These are phyloP conservation scores for Mariannaea sp. DNA, from an alignment of 2,329 filamentous ascomycete genomes.

Conservation along the genomic window DNA sequence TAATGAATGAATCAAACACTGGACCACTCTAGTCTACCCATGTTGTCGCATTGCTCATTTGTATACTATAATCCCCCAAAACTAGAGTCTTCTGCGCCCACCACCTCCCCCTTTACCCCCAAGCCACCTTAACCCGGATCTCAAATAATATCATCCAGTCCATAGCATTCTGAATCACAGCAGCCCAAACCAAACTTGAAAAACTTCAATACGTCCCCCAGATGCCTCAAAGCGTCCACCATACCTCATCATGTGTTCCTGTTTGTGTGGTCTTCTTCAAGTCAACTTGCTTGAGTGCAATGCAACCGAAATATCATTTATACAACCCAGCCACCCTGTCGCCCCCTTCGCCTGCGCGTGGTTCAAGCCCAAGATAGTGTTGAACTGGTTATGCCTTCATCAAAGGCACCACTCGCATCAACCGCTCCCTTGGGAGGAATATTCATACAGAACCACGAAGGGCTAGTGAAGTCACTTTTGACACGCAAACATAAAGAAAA, in stretches of 20 bases:
- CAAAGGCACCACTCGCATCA: constrained; percentile 22
- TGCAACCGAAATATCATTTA: constrained; percentile 28
- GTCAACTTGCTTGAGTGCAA: constrained; percentile 17
- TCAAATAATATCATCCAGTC: constrained; percentile 10
- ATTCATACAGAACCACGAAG: constrained; percentile 37
- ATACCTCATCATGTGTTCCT: constrained; percentile 17
- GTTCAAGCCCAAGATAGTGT: constrained; percentile 25
- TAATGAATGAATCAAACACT: too few species aligned
- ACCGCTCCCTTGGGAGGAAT: constrained; percentile 31
- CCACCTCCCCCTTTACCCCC: too few species aligned
- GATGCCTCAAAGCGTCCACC: constrained; percentile 17
- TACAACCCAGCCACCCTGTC: constrained; percentile 28
- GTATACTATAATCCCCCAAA: constrained; percentile 35
- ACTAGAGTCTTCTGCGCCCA: constrained; percentile 29
- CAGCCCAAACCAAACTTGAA: constrained; percentile 11
- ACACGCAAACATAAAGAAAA: too few species aligned
- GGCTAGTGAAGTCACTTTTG: constrained; percentile 36
- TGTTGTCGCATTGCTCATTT: constrained; percentile 29
- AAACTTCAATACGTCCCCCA: constrained; percentile 21
- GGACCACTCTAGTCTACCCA: constrained; percentile 22
- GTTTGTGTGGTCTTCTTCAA: constrained; percentile 14
- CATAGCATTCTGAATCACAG: constrained; percentile 27
- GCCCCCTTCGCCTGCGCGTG: constrained; percentile 5
- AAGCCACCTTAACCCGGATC: too few species aligned
- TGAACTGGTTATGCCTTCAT: constrained; percentile 18